phyloP scores from a whole-genome alignment of 495 filamentous ascomycete species.

The Chaetomium fimeti region DNA sequence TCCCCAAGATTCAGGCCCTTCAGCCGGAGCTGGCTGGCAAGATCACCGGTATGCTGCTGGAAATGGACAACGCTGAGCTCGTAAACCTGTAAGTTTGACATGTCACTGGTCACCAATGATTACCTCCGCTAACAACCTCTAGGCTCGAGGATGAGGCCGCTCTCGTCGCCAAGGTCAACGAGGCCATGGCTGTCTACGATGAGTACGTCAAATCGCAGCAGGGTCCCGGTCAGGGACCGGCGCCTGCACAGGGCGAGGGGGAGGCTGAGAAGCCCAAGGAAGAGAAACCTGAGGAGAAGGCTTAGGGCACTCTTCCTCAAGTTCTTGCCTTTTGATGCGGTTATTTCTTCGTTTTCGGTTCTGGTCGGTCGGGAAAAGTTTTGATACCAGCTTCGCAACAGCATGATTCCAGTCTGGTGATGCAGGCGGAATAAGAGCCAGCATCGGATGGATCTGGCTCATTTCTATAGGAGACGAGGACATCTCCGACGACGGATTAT shows the following conservation, averaged over 20 bases:
- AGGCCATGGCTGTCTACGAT: constrained; percentile 94
- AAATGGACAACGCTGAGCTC: constrained; percentile 96
- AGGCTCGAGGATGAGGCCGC: constrained; percentile 88
- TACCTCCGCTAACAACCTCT: constrained; percentile 31
- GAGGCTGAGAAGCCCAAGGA: constrained; percentile 51
- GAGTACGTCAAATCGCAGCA: constrained; percentile 89
- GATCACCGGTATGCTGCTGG: constrained; percentile 98
- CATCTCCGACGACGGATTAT: constrained; percentile 31
- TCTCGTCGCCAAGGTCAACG: constrained; percentile 90
- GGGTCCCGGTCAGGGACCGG: constrained; percentile 14
- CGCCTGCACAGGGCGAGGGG: constrained; percentile 32
- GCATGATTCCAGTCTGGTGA: constrained; percentile 39
- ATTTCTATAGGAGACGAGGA: constrained; percentile 26
- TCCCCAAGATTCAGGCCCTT: constrained; percentile 92
- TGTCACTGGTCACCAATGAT: not conserved
- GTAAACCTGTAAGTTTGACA: constrained; percentile 80
- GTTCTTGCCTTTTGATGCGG: constrained; percentile 23
- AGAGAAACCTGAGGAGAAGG: constrained; percentile 59
- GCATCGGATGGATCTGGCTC: constrained; percentile 29
- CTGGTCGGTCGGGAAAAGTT: constrained; percentile 50
- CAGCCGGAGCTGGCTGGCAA: constrained; percentile 96
- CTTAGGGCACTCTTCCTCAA: constrained; percentile 36
- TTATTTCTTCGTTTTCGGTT: constrained; percentile 29
- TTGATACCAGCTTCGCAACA: constrained; percentile 45
- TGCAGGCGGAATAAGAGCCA: constrained; percentile 15